Conservation (phyloP, 148 eudicot genomes). For the Amaranthus cruentus region DNA sequence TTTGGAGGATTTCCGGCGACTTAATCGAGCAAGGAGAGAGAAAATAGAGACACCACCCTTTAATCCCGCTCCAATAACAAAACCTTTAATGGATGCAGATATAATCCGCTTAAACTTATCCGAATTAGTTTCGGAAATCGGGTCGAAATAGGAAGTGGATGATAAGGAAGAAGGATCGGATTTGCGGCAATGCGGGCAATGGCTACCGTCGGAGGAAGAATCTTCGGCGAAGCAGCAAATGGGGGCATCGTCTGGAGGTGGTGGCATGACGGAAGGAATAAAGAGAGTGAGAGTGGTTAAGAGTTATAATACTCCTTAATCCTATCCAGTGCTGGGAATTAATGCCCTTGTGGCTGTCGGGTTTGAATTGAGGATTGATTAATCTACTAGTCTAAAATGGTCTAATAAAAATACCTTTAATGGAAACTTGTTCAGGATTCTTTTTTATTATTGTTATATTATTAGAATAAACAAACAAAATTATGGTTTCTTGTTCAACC, state of each 20-base stretch:
- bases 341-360: too few relatives aligned
- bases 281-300: background rate
- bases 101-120: slow-evolving; percentile 48
- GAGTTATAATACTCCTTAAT: too few relatives aligned
- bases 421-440: background rate
- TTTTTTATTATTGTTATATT: background rate
- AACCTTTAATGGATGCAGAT: slow-evolving; percentile 66
- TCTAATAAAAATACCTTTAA: background rate
- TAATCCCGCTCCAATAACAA: slow-evolving; percentile 84
- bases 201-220: background rate
- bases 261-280: slow-evolving; percentile 7
- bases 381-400: background rate
- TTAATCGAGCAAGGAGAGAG: slow-evolving; percentile 70
- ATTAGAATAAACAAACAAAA: background rate
- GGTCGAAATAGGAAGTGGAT: slow-evolving; percentile 39
- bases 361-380: background rate
- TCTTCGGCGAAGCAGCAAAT: background rate
- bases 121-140: slow-evolving; percentile 51
- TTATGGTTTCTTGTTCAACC: slow-evolving; percentile 1
- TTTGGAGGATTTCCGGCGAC: slow-evolving; percentile 49
- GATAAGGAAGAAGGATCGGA: slow-evolving; percentile 39
- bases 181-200: slow-evolving; percentile 43
- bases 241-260: slow-evolving; percentile 8
- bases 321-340: too few relatives aligned
- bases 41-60: slow-evolving; percentile 90